A percentile compares a stretch with the other conserved stretches of the same genome.
These are phyloP conservation scores for Apophysomyces sp. DNA, from an alignment of 371 early-diverging fungal species.

Conservation along the genomic window DNA sequence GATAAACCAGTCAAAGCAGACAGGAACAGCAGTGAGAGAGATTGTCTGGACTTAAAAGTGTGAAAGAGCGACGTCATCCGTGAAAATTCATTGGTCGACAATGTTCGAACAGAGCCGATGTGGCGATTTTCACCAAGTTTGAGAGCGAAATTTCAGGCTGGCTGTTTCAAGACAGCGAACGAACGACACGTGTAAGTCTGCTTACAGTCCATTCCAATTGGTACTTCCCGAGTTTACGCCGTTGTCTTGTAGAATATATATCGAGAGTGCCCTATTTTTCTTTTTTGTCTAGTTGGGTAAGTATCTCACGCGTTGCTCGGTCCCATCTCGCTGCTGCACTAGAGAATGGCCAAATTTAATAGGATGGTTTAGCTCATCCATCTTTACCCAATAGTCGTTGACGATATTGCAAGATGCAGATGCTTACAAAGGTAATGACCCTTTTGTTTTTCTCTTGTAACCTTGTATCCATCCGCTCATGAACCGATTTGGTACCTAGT, in stretches of 20 bases:
- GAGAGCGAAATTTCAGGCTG: neutral
- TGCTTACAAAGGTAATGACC: conserved; percentile 84
- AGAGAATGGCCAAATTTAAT: neutral
- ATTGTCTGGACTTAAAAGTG: too few relatives aligned
- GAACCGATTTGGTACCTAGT: conserved; percentile 50
- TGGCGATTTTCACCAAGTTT: neutral
- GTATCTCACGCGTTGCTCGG: neutral
- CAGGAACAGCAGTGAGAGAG: too few relatives aligned
- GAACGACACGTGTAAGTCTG: conserved; percentile 1
- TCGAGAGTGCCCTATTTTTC: neutral
- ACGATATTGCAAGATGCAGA: conserved; percentile 63
- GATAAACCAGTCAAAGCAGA: too few relatives aligned
- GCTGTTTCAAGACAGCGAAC: neutral
- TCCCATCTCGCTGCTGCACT: neutral
- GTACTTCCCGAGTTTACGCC: neutral
- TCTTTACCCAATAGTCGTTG: neutral
- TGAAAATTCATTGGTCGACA: neutral
- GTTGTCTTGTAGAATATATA: neutral
- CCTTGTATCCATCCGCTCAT: neutral
- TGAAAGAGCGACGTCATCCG: neutral
- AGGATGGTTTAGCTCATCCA: neutral
- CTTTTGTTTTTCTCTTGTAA: neutral
- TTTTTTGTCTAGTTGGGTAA: neutral
- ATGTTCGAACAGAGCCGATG: neutral
- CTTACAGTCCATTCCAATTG: neutral